phyloP scores from a whole-genome alignment of 176 grass and related monocot species.

The Dendrocalamus sinicus region DNA sequence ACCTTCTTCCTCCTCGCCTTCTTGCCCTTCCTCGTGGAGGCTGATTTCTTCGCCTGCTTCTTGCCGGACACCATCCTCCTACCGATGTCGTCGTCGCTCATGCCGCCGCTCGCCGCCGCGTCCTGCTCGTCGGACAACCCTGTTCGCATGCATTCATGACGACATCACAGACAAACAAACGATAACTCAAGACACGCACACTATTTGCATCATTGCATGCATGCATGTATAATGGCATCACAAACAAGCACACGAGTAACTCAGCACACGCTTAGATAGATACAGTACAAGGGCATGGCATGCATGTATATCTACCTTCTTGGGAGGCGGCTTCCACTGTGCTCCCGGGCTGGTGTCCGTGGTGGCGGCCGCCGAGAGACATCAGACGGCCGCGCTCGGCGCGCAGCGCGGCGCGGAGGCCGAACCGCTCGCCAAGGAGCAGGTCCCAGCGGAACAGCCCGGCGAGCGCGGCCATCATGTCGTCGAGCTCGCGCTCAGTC shows the following conservation, averaged over 20 bases:
- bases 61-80: conserved; percentile 43
- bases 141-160: conserved; percentile 11
- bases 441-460: conserved; percentile 93
- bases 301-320: conserved; percentile 60
- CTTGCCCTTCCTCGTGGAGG: conserved; percentile 39
- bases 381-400: conserved; percentile 78
- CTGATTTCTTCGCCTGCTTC: conserved; percentile 54
- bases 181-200: not conserved
- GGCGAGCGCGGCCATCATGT: conserved; percentile 89
- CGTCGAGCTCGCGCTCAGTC: conserved; percentile 95
- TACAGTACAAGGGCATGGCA: too few species aligned
- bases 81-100: conserved; percentile 46
- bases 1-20: conserved; percentile 53
- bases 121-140: conserved; percentile 66
- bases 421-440: conserved; percentile 92
- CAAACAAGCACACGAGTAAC: not conserved
- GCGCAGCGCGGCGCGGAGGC: conserved; percentile 78
- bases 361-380: conserved; percentile 41
- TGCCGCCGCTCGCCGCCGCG: conserved; percentile 37
- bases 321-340: conserved; percentile 71
- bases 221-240: not conserved
- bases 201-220: not conserved
- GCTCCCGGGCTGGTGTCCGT: conserved; percentile 45
- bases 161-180: not conserved
- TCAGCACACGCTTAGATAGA: too few species aligned